These are phyloP conservation scores for Umbellularia californica DNA, from an alignment of 164 flowering plant genomes.

Conservation along the genomic window DNA sequence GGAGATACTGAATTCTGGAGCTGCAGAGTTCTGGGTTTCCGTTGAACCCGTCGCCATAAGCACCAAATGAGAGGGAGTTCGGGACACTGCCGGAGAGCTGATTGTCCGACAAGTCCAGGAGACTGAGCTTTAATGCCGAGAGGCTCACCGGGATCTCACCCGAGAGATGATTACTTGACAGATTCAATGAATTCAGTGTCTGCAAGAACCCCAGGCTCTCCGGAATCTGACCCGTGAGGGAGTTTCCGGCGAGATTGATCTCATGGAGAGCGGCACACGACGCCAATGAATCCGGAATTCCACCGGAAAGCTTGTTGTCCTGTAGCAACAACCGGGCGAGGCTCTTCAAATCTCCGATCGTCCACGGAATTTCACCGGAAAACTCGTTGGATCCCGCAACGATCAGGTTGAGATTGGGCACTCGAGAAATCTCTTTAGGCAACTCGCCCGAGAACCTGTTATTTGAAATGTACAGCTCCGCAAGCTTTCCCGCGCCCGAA, in stretches of 20 bases:
- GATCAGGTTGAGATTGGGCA: constrained; percentile 27
- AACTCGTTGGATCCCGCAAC: constrained; percentile 49
- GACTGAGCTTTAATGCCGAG: constrained; percentile 49
- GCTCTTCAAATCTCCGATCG: constrained; percentile 41
- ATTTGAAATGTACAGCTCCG: constrained; percentile 13
- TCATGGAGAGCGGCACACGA: constrained; percentile 42
- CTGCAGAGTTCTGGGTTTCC: constrained; percentile 69
- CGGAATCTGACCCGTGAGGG: constrained; percentile 58
- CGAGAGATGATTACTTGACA: constrained; percentile 57
- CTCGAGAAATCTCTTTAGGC: constrained; percentile 55
- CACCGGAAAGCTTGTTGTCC: constrained; percentile 48
- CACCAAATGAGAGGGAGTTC: constrained; percentile 36
- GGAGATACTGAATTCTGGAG: constrained; percentile 24
- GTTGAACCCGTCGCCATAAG: constrained; percentile 49
- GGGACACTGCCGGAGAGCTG: constrained; percentile 53
- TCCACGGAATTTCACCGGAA: constrained; percentile 47
- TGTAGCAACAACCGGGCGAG: constrained; percentile 37
- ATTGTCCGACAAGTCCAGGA: constrained; percentile 68
- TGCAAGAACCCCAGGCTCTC: constrained; percentile 44
- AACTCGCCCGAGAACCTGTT: constrained; percentile 57
- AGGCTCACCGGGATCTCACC: constrained; percentile 56
- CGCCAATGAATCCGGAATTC: constrained; percentile 48
- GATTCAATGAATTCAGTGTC: constrained; percentile 46
- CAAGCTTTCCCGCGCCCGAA: constrained; percentile 32
- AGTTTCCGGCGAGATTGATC: constrained; percentile 54